Evolutionary conservation across 2,329 filamentous ascomycete species (phyloP), one percentile per base, ranked within the genome.

Genomic region (Pseudopyricularia javanii): DNA sequence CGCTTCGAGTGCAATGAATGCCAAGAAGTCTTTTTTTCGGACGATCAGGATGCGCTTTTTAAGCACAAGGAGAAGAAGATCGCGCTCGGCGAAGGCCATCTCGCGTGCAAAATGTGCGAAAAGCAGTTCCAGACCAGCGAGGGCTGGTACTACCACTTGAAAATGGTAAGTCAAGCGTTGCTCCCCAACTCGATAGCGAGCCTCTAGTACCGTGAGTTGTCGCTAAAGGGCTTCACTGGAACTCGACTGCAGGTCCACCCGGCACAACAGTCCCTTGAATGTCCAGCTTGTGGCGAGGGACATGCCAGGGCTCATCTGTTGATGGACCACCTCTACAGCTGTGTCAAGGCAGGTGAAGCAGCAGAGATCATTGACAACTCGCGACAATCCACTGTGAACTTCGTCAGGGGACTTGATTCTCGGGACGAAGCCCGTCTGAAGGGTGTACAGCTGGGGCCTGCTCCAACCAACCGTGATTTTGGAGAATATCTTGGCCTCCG

Each of bases 51-150:
- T 6, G 61, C 53, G 4, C 55, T 63, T 6, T 47, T 59, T 7
- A 51, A 56, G 37, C 61, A 63, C 56, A 68, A 67, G 49, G 55
- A 55, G 20, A 57, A 60, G 20, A 63, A 64, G 57, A 55, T 59
- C 4, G 58, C 59, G 6, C 22, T 56, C 1, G 54, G 52, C n/a
- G 48, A 52, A 26, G 37, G n/a, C 15, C 59, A 15, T 66, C 70
- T 53, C 62, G 14, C 22, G 14, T 50, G 49, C 69, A 17, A 64
- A 55, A 43, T 63, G 54, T 74, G 71, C 61, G 61, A 64, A 24
- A 55, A 60, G 8, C 61, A 67, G 30, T 73, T 72, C 55, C 58
- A 61, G 20, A 67, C 65, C 1, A 56, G 62, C 45, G 56, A 54
- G 1, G 49, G 20, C 32, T 50, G 22, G 22, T 45, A 45, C 11